phyloP scores from a whole-genome alignment of 306 rosid species.

The Hippophae tibetana region DNA sequence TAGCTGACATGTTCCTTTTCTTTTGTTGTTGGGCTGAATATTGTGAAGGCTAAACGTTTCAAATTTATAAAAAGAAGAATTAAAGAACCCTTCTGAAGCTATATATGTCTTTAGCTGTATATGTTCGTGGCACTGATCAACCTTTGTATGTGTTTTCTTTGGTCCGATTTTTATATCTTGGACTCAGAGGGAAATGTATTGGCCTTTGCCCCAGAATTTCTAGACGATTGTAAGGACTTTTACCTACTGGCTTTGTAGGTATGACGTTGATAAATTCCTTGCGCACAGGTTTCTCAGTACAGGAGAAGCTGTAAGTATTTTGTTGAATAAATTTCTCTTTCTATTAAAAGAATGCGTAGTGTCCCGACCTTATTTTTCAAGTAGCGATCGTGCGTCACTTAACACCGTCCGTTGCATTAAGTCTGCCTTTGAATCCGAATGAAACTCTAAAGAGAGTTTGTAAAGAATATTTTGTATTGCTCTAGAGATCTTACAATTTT shows the following conservation, averaged over 20 bases:
- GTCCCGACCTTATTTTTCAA: too few species aligned
- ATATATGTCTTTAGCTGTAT: background rate
- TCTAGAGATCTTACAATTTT: too few species aligned
- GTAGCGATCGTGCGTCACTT: too few species aligned
- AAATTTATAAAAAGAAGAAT: too few species aligned
- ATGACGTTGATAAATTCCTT: constrained; percentile 70
- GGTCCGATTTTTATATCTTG: background rate
- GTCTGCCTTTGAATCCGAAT: too few species aligned
- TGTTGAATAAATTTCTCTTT: background rate
- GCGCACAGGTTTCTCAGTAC: constrained; percentile 56
- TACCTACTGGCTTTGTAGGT: constrained; percentile 45
- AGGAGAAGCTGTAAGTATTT: constrained; percentile 79
- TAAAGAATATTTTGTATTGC: too few species aligned
- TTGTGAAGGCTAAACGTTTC: background rate
- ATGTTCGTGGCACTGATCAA: too few species aligned
- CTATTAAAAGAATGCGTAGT: background rate
- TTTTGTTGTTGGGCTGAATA: background rate
- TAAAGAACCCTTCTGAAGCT: background rate
- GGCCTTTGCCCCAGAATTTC: background rate
- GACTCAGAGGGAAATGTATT: background rate
- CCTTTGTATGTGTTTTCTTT: background rate
- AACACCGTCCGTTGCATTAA: too few species aligned
- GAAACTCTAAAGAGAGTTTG: too few species aligned
- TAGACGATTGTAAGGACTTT: background rate
- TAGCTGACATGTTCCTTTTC: background rate